Conservation (phyloP, 805 yeast genomes). For the Wickerhamomyces rabaulensis region DNA sequence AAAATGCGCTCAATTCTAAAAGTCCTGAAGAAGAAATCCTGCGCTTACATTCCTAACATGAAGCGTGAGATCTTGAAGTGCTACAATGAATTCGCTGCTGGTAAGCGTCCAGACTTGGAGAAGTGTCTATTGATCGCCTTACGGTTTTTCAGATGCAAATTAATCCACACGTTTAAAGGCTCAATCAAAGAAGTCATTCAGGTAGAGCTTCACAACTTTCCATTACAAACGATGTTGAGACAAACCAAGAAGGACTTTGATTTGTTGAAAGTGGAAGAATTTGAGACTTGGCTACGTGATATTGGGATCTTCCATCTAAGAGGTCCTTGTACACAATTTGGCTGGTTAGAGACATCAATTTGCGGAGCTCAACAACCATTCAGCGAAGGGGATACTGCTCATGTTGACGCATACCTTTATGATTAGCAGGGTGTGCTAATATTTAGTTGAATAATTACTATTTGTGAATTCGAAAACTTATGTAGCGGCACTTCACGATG, state of each 20-base stretch:
- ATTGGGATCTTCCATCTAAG: neutral
- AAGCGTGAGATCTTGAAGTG: neutral
- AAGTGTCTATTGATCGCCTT: neutral
- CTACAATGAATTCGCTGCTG: neutral
- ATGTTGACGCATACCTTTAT: too few species aligned
- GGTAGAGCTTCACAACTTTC: neutral
- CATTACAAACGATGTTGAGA: neutral
- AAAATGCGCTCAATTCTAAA: neutral
- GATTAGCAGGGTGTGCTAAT: too few species aligned
- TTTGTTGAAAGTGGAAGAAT: neutral
- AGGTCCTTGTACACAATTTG: neutral
- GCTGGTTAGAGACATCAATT: neutral
- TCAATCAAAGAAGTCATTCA: neutral
- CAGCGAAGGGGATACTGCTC: neutral
- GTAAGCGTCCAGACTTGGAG: neutral
- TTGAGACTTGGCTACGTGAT: neutral
- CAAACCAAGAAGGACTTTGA: neutral
- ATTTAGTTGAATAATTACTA: too few species aligned
- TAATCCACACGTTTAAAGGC: neutral
- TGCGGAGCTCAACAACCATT: neutral
- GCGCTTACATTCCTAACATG: neutral
- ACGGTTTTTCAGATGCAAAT: neutral
- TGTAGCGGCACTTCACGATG: too few species aligned
- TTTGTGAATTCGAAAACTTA: too few species aligned
- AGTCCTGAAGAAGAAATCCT: neutral